phyloP scores from a whole-genome alignment of 164 flowering plant species.

The Platanus orientalis region DNA sequence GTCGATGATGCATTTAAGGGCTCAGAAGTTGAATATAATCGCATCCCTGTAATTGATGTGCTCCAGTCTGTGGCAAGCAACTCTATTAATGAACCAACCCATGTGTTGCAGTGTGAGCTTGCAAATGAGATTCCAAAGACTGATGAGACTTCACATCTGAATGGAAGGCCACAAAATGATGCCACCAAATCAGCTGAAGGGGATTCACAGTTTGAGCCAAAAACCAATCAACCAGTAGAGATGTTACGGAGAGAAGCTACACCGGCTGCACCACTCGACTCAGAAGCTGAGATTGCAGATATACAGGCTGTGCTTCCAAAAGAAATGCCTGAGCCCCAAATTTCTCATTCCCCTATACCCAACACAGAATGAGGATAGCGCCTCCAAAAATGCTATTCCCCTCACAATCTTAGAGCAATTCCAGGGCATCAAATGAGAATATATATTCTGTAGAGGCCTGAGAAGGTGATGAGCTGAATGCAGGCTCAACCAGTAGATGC shows the following conservation, averaged over 20 bases:
- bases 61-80: constrained; percentile 4
- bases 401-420: not conserved
- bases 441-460: not conserved
- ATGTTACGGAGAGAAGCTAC: not conserved
- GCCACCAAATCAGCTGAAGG: not conserved
- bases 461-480: not conserved
- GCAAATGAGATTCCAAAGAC: not conserved
- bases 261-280: too few species aligned
- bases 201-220: not conserved
- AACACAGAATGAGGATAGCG: not conserved
- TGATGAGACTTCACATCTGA: not conserved
- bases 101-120: constrained; percentile 4
- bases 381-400: not conserved
- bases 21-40: not conserved
- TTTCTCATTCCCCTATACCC: not conserved
- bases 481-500: too few species aligned
- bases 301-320: not conserved
- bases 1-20: too few species aligned
- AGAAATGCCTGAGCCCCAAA: not conserved
- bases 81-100: constrained; percentile 4
- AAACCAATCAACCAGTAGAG: not conserved
- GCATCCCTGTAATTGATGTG: not conserved
- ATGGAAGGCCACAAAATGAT: constrained; percentile 5
- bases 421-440: not conserved
- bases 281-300: not conserved